Conservation (phyloP, 2,329 filamentous ascomycete species). For the Nemania abortiva region DNA sequence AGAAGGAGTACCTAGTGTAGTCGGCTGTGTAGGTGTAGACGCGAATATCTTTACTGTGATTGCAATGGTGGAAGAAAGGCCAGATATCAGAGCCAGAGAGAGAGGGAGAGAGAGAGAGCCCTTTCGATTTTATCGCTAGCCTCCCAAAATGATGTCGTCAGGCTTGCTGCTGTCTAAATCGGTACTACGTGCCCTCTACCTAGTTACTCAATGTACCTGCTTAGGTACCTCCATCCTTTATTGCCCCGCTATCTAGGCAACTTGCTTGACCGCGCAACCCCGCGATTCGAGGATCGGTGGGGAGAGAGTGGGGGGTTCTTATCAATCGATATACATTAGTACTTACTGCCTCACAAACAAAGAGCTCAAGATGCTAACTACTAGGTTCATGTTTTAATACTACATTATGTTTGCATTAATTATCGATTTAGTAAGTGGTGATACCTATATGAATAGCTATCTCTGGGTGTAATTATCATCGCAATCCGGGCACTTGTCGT, state of each 20-base stretch:
- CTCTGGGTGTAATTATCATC: neutral
- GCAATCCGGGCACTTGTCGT: conserved; percentile 1
- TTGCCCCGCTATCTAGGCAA: conserved; percentile 34
- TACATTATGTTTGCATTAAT: too few relatives aligned
- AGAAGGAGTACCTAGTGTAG: neutral
- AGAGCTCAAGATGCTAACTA: too few relatives aligned
- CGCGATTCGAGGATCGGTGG: neutral
- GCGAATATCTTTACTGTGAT: neutral
- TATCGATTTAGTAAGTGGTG: too few relatives aligned
- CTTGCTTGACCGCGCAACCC: conserved; percentile 24
- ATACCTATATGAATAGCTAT: too few relatives aligned
- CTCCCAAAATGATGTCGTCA: neutral
- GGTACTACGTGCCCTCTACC: too few relatives aligned
- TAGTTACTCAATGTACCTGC: too few relatives aligned
- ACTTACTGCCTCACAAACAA: too few relatives aligned
- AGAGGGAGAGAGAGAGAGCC: neutral
- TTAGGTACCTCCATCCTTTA: neutral
- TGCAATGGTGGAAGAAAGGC: neutral
- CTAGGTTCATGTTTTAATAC: too few relatives aligned
- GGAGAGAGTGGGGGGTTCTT: neutral
- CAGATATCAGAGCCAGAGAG: neutral
- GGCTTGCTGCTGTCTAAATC: neutral
- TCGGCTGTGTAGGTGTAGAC: neutral
- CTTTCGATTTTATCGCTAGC: neutral
- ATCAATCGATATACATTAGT: neutral